phyloP scores from a whole-genome alignment of 345 rosid species.

The Eucalyptus urophylla region DNA sequence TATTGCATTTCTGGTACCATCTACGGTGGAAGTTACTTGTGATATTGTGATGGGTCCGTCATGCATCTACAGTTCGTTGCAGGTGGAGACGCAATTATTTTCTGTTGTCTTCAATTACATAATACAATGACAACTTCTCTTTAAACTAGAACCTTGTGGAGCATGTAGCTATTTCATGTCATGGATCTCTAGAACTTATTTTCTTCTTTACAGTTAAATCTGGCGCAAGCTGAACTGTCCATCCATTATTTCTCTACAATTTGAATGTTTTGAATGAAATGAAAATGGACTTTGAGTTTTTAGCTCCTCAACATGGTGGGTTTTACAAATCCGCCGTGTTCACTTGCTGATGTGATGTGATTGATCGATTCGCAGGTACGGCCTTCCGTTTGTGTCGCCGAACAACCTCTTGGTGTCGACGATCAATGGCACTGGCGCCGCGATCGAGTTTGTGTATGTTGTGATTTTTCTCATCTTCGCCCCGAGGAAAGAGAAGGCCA shows the following conservation, averaged over 20 bases:
- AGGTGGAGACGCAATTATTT: background rate
- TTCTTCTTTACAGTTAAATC: background rate
- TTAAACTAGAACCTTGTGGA: background rate
- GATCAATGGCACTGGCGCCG: conserved; percentile 75
- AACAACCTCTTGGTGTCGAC: conserved; percentile 72
- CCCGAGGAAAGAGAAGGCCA: conserved; percentile 61
- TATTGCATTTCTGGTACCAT: background rate
- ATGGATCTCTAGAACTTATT: background rate
- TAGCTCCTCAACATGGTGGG: background rate
- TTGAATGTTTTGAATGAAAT: background rate
- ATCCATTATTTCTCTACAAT: background rate
- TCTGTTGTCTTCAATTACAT: background rate
- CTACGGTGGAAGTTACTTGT: background rate
- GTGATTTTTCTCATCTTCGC: conserved; percentile 52
- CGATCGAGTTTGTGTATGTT: conserved; percentile 59
- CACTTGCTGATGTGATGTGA: background rate
- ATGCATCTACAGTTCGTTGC: background rate
- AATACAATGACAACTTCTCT: background rate
- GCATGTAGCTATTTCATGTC: background rate
- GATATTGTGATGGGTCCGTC: background rate
- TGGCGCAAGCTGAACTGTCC: background rate
- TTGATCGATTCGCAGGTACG: conserved; percentile 41
- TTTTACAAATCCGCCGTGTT: background rate
- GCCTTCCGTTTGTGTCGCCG: conserved; percentile 81
- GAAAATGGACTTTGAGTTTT: background rate